Percentiles rank a stretch among this genome's conserved stretches.
Evolutionary conservation across 768 basidiomycete genomes (phyloP).

Genomic region (Tricholoma flavovirens): DNA sequence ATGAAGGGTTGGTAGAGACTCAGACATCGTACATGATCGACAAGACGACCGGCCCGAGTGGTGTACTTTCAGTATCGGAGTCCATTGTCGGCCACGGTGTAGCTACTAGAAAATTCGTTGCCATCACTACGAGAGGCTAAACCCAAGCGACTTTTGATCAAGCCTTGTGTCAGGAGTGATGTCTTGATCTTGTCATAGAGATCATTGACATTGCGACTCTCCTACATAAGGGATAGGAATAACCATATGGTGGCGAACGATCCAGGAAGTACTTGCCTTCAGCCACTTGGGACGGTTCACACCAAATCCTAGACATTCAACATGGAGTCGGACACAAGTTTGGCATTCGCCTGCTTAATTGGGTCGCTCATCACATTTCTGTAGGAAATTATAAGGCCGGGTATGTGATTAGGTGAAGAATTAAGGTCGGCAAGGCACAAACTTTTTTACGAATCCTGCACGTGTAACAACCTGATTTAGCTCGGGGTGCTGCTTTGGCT

Average conservation of each 20-base stretch:
- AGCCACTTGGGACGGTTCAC: slow-evolving; percentile 83
- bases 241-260: not conserved
- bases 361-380: slow-evolving; percentile 84
- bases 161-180: slow-evolving; percentile 75
- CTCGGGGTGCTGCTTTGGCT: not conserved
- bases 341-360: slow-evolving; percentile 57
- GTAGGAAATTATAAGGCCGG: too few relatives aligned
- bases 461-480: slow-evolving; percentile 71
- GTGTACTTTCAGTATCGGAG: slow-evolving; percentile 21
- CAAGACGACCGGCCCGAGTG: too few relatives aligned
- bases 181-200: slow-evolving; percentile 74
- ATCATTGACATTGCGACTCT: slow-evolving; percentile 59
- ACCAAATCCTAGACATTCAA: slow-evolving; percentile 85
- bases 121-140: slow-evolving; percentile 54
- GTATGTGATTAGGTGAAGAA: too few relatives aligned
- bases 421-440: slow-evolving; percentile 14
- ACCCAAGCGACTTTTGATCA: slow-evolving; percentile 89
- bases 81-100: slow-evolving; percentile 48
- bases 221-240: slow-evolving; percentile 33
- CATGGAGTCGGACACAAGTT: slow-evolving; percentile 71
- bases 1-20: slow-evolving; percentile 33
- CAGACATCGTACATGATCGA: too few relatives aligned
- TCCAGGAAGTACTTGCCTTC: slow-evolving; percentile 43
- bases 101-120: slow-evolving; percentile 50
- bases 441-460: slow-evolving; percentile 86